Evolutionary conservation across 495 filamentous ascomycete genomes (phyloP).

Genomic region (Xylaria castorea): DNA sequence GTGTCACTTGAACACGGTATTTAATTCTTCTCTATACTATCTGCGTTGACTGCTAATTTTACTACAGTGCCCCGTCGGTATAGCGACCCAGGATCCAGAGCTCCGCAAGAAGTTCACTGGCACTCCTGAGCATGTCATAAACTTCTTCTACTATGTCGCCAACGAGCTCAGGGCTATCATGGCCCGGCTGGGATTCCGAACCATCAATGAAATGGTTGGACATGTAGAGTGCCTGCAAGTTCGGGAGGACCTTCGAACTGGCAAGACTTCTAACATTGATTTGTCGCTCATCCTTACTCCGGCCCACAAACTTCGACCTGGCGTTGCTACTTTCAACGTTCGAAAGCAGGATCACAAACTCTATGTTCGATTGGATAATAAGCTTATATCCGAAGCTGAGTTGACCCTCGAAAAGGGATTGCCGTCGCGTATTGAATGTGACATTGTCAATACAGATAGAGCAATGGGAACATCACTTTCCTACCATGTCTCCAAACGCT

Average conservation of each 20-base stretch:
- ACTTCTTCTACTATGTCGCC: conserved; percentile 99
- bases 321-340: conserved; percentile 98
- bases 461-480: conserved; percentile 94
- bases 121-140: conserved; percentile 97
- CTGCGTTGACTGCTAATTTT: conserved; percentile 31
- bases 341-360: conserved; percentile 97
- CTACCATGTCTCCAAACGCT: conserved; percentile 93
- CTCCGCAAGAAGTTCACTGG: conserved; percentile 94
- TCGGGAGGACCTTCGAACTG: conserved; percentile 84
- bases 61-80: conserved; percentile 82
- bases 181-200: conserved; percentile 93
- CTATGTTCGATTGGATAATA: conserved; percentile 95
- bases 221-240: conserved; percentile 87
- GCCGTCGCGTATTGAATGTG: conserved; percentile 93
- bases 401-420: conserved; percentile 95
- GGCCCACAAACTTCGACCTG: conserved; percentile 93
- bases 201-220: conserved; percentile 98
- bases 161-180: conserved; percentile 99
- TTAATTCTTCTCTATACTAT: conserved; percentile 6
- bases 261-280: conserved; percentile 94
- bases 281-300: conserved; percentile 95
- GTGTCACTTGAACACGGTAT: conserved; percentile 47
- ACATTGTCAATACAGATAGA: conserved; percentile 98
- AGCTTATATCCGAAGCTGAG: conserved; percentile 97
- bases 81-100: conserved; percentile 95